phyloP scores from a whole-genome alignment of 495 filamentous ascomycete species.

The Apiosordaria backusii region DNA sequence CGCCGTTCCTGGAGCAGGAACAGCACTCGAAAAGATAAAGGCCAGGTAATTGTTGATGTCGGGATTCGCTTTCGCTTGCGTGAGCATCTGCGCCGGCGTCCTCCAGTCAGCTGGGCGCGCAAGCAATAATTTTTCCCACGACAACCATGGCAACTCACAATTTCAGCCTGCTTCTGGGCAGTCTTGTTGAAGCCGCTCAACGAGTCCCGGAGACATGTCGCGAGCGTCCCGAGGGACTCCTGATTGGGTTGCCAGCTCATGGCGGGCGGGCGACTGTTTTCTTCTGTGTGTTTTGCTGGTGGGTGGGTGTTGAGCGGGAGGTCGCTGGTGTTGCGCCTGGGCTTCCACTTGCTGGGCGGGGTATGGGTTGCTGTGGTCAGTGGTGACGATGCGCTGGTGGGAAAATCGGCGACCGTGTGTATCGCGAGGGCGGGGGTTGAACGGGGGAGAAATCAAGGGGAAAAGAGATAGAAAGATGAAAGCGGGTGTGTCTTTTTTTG shows the following conservation, averaged over 20 bases:
- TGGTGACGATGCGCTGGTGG: background rate
- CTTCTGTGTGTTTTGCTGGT: background rate
- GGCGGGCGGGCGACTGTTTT: conserved; percentile 22
- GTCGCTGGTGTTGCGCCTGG: conserved; percentile 3
- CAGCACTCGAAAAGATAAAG: conserved; percentile 75
- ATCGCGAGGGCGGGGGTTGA: background rate
- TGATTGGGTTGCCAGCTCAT: conserved; percentile 95
- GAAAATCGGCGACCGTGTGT: background rate
- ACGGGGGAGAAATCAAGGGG: background rate
- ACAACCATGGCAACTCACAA: conserved; percentile 39
- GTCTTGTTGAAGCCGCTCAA: conserved; percentile 73
- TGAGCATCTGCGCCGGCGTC: conserved; percentile 68
- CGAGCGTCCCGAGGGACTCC: conserved; percentile 82
- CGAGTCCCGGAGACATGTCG: conserved; percentile 85
- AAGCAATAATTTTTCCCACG: background rate
- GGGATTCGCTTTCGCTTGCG: conserved; percentile 81
- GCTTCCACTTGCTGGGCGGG: background rate
- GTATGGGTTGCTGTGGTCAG: background rate
- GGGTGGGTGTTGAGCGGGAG: conserved; percentile 12
- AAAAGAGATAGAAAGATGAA: background rate
- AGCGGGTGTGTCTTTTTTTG: no score
- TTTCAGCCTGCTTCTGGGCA: conserved; percentile 80
- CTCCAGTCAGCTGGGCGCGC: background rate
- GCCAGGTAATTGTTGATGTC: conserved; percentile 97
- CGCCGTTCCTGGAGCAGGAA: conserved; percentile 55